Base-by-base conservation (phyloP, 768 basidiomycete species). In the Auriculariales sp. region DNA sequence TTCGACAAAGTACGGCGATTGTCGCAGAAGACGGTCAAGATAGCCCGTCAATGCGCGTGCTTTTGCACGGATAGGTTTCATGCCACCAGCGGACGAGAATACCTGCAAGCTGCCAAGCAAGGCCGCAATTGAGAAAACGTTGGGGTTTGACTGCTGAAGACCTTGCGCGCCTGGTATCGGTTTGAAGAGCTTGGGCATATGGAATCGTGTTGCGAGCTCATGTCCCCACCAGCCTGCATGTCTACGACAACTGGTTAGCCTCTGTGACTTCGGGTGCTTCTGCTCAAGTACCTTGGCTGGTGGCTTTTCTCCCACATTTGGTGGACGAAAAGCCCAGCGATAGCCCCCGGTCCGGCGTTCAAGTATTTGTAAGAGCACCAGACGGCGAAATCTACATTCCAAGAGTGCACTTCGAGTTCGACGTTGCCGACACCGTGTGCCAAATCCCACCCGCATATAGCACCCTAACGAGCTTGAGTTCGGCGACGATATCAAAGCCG, bases 341-440 rank as follows among this genome's bases (percentile, higher is more conserved):
- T 93, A n/a, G 85, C 90, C 19, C 94, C 94, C 10, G 95, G 92
- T 4, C 94, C 90, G 15, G 92, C 84, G 67, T 97, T 98, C 52
- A 97, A 75, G 63, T 97, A 99, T 68, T 88, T 98, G 75, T 98
- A 99, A 28, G 91, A 86, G 64, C 95, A 99, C 90, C 94, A 98
- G 30, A 93, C 93, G 3, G 94, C 95, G 62, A 97, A 98, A 64
- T 99, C 95, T 57, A 89, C 84, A 56, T 77, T 70, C 94, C 95
- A 99, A 52, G 91, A 85, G 62, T 94, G 89, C 55, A 99, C 69
- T 45, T 75, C 70, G 57, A 94, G 66, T 31, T 88, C 86, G 30
- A 98, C 89, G 64, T 99, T 99, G 45, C 94, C 95, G 39, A 82
- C 75, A 4, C 86, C 94, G 64, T 99, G 95, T 6, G 95, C 95